phyloP scores from a whole-genome alignment of 169 alveolate species.

The Perkinsus chesapeaki region DNA sequence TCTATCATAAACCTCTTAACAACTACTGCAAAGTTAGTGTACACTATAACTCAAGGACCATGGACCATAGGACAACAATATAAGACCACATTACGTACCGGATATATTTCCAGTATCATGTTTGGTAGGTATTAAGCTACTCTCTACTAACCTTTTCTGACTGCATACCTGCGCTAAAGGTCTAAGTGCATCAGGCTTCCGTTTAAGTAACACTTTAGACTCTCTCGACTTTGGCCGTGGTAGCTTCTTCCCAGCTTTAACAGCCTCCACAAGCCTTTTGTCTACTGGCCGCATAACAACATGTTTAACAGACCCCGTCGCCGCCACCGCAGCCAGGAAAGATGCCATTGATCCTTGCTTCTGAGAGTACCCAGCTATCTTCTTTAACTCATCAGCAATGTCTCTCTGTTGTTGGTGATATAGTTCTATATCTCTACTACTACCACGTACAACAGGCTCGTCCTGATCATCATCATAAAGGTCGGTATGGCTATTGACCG shows the following conservation, averaged over 20 bases:
- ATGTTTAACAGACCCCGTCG: not conserved
- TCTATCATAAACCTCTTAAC: not conserved
- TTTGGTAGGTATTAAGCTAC: not conserved
- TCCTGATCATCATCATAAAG: not conserved
- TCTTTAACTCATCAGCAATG: not conserved
- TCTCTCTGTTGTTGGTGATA: not conserved
- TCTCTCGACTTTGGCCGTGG: not conserved
- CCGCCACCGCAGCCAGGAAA: not conserved
- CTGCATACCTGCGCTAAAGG: not conserved
- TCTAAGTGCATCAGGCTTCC: not conserved
- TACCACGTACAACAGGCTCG: not conserved
- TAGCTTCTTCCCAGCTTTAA: not conserved
- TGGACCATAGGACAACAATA: not conserved
- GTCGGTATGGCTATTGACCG: no score
- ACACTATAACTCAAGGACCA: not conserved
- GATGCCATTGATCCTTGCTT: not conserved
- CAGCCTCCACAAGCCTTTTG: no score
- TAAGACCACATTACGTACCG: not conserved
- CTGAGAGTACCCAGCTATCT: not conserved
- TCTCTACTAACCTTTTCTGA: not conserved
- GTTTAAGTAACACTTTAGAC: not conserved
- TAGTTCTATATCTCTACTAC: not conserved
- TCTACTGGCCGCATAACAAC: not conserved
- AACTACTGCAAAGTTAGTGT: not conserved
- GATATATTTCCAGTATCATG: not conserved